Conservation (phyloP, 73 alveolate genomes). For the Loxodes magnus region DNA sequence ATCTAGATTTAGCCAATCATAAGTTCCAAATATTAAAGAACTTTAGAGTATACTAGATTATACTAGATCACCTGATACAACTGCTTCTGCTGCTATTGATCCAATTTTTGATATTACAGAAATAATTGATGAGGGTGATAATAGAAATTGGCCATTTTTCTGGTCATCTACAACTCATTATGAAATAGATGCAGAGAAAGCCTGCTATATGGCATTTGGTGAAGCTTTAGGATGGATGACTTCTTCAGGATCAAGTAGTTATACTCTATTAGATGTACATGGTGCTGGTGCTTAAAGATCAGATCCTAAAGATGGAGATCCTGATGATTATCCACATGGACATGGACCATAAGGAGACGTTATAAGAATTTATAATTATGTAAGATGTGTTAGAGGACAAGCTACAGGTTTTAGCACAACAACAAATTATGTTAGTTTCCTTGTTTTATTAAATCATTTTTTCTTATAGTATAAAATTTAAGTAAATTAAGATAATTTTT, state of each 20-base stretch:
- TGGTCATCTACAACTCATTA: slow-evolving; percentile 3
- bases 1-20: not conserved
- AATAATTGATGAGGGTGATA: not conserved
- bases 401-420: not conserved
- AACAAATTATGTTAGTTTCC: no score
- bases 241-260: no score
- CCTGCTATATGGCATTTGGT: slow-evolving; percentile 2
- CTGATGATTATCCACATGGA: not conserved
- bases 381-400: not conserved
- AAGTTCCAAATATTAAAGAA: not conserved
- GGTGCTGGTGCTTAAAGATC: slow-evolving; percentile 1
- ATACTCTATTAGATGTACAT: not conserved
- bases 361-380: not conserved
- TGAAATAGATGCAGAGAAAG: not conserved
- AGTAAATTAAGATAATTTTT: no score
- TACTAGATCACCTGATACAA: slow-evolving; percentile 1
- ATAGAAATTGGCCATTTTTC: not conserved
- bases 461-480: no score
- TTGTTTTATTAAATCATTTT: no score
- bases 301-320: slow-evolving; percentile 2
- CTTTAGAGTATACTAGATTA: not conserved
- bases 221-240: not conserved
- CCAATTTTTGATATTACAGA: not conserved
- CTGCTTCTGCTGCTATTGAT: slow-evolving; percentile 2
- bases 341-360: slow-evolving; percentile 3